phyloP scores from a whole-genome alignment of 2,329 filamentous ascomycete species.

The Stemphylium beticola region DNA sequence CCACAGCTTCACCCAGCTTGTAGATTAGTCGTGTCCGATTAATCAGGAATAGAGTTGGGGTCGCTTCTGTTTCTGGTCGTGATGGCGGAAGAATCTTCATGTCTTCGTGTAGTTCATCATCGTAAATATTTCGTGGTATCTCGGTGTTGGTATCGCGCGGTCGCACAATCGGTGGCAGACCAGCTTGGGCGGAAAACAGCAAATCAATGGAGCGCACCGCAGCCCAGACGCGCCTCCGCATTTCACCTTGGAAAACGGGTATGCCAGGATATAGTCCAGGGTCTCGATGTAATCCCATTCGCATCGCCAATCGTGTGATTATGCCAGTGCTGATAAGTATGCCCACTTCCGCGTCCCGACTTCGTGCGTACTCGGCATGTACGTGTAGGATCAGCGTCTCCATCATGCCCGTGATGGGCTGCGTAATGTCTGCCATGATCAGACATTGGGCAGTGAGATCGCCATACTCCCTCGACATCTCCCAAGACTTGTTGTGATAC shows the following conservation, averaged over 20 bases:
- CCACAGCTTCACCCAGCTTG: constrained; percentile 74
- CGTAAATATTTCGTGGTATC: constrained; percentile 77
- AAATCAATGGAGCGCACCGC: constrained; percentile 76
- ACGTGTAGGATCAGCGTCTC: constrained; percentile 79
- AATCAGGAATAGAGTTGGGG: constrained; percentile 80
- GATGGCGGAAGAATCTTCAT: constrained; percentile 72
- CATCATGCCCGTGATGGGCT: constrained; percentile 75
- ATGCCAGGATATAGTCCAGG: constrained; percentile 75
- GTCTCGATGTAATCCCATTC: constrained; percentile 81
- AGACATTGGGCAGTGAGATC: constrained; percentile 79
- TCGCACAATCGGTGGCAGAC: constrained; percentile 69
- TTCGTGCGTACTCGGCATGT: constrained; percentile 75
- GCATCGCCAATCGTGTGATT: constrained; percentile 67
- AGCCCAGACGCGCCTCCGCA: constrained; percentile 67
- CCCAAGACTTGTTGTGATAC: constrained; percentile 69
- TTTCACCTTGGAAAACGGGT: constrained; percentile 77
- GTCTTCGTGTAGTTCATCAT: constrained; percentile 76
- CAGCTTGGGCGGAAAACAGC: constrained; percentile 76
- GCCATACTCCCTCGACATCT: constrained; percentile 64
- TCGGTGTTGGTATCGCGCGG: constrained; percentile 77
- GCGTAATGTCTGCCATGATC: constrained; percentile 77
- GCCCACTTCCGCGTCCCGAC: constrained; percentile 75
- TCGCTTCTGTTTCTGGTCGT: constrained; percentile 71
- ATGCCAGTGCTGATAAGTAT: constrained; percentile 67
- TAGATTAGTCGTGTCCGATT: constrained; percentile 71